Conservation (phyloP, 2,329 filamentous ascomycete species). For the Cercospora beticola region DNA sequence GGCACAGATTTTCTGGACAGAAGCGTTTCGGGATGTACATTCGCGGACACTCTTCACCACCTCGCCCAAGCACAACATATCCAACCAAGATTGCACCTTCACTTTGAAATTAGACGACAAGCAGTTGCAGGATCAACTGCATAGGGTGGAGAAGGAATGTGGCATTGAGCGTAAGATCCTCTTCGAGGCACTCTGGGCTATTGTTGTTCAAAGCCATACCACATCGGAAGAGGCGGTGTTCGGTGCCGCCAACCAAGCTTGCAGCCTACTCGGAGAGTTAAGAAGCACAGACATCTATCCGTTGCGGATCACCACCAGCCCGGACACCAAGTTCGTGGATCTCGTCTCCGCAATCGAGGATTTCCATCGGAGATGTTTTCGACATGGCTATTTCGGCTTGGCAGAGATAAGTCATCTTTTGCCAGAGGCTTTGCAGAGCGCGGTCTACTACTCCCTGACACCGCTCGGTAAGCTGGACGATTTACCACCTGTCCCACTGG, state of each 20-base stretch:
- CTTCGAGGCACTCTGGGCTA: not conserved
- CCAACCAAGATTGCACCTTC: not conserved
- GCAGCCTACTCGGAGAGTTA: not conserved
- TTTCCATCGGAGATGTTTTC: not conserved
- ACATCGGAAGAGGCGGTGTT: not conserved
- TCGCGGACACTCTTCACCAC: not conserved
- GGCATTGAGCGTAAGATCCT: not conserved
- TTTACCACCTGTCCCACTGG: not conserved
- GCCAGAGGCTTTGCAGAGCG: not conserved
- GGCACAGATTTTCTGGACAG: constrained; percentile 1
- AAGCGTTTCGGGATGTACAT: not conserved
- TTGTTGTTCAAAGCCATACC: not conserved
- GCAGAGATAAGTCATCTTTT: not conserved
- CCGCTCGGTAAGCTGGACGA: not conserved
- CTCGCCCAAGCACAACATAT: not conserved
- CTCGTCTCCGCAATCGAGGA: not conserved
- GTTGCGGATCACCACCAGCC: not conserved
- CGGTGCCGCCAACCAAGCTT: constrained; percentile 3
- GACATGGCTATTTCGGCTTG: not conserved
- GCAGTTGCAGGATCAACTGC: not conserved
- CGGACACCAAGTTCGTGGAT: not conserved
- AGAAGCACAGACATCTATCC: not conserved
- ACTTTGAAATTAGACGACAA: not conserved
- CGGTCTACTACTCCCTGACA: not conserved
- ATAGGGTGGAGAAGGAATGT: not conserved